phyloP scores from a whole-genome alignment of 208 protist species.

The Strigomonas culicis region DNA sequence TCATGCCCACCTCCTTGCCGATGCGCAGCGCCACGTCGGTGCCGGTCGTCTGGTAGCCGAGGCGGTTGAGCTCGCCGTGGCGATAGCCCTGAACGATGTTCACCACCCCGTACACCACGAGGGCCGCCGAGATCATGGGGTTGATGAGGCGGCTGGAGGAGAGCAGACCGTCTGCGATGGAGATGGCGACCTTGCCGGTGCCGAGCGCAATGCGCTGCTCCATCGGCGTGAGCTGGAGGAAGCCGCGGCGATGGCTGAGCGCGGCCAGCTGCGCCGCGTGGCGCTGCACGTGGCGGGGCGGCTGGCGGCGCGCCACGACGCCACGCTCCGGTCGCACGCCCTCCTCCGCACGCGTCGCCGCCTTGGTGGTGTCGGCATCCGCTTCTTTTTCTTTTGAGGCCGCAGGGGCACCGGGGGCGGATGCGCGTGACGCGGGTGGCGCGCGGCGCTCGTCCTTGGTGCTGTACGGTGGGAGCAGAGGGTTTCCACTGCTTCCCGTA shows the following conservation, averaged over 20 bases:
- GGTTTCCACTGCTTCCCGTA: neutral
- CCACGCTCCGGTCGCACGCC: conserved; percentile 96
- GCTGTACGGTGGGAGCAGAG: neutral
- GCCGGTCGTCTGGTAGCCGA: conserved; percentile 50
- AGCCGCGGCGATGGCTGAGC: neutral
- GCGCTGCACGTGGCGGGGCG: conserved; percentile 25
- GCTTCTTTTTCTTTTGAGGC: neutral
- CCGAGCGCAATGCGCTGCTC: conserved; percentile 37
- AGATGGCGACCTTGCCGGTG: conserved; percentile 35
- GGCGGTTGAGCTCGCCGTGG: conserved; percentile 42
- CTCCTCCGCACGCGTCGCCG: conserved; percentile 76
- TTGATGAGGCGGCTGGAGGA: conserved; percentile 41
- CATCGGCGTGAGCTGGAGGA: conserved; percentile 31
- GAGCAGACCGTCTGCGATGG: conserved; percentile 50
- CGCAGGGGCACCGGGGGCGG: no score
- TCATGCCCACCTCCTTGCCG: conserved; percentile 53
- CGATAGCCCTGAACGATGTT: conserved; percentile 47
- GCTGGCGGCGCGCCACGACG: conserved; percentile 95
- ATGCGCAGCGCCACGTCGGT: conserved; percentile 50
- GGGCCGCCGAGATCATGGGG: conserved; percentile 45
- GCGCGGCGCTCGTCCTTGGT: neutral
- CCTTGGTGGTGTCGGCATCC: conserved; percentile 24
- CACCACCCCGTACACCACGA: conserved; percentile 55
- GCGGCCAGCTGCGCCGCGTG: conserved; percentile 8
- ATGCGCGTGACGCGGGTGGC: no score